Evolutionary conservation across 495 filamentous ascomycete genomes (phyloP).

Genomic region (Antarctomyces pellizariae): DNA sequence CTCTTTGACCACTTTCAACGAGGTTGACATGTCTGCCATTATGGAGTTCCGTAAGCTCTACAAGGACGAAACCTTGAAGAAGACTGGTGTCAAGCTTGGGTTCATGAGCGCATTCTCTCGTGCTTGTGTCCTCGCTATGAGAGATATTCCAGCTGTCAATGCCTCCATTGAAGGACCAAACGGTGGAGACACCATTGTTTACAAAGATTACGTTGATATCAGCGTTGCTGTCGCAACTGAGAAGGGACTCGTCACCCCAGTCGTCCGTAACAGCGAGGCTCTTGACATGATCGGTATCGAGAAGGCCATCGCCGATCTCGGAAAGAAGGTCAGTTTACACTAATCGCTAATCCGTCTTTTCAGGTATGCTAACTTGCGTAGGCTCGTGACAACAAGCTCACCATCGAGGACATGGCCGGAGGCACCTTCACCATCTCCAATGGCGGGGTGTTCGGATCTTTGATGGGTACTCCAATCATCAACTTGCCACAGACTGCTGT

Average conservation of each 20-base stretch:
- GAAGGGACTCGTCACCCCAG: slow-evolving; percentile 90
- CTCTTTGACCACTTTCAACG: slow-evolving; percentile 94
- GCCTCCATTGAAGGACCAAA: slow-evolving; percentile 91
- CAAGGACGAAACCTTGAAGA: slow-evolving; percentile 90
- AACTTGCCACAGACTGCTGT: slow-evolving; percentile 93
- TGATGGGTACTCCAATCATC: slow-evolving; percentile 99
- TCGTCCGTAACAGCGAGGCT: slow-evolving; percentile 78
- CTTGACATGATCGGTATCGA: slow-evolving; percentile 81
- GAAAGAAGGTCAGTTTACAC: slow-evolving; percentile 52
- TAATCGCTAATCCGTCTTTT: slow-evolving; percentile 7
- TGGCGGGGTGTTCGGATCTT: slow-evolving; percentile 39
- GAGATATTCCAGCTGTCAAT: slow-evolving; percentile 85
- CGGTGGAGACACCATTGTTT: slow-evolving; percentile 92
- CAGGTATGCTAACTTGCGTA: slow-evolving; percentile 12
- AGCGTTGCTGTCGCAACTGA: slow-evolving; percentile 94
- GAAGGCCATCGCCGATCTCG: slow-evolving; percentile 75
- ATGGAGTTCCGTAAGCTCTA: slow-evolving; percentile 95
- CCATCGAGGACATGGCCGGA: slow-evolving; percentile 98
- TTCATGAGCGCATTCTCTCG: slow-evolving; percentile 97
- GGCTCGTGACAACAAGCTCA: slow-evolving; percentile 90
- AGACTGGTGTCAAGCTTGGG: slow-evolving; percentile 88
- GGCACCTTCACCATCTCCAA: slow-evolving; percentile 99
- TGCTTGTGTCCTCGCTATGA: slow-evolving; percentile 81
- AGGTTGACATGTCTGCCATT: slow-evolving; percentile 95
- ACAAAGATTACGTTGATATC: slow-evolving; percentile 93